Evolutionary conservation across 768 basidiomycete species (phyloP).

Genomic region (Suillus variegatus): DNA sequence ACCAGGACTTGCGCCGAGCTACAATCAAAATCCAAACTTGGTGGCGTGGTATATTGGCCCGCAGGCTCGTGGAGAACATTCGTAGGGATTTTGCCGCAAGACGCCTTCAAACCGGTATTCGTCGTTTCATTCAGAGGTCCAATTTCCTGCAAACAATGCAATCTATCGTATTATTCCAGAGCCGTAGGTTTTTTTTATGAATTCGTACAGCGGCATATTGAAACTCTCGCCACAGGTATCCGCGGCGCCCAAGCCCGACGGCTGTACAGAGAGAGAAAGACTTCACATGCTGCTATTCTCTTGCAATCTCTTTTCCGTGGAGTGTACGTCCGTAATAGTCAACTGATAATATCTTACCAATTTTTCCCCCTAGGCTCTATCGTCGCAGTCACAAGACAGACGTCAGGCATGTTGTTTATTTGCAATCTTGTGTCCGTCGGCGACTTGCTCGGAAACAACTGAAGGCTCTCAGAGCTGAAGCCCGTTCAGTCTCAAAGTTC

Average conservation of each 20-base stretch:
- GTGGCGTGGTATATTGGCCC: conserved; percentile 90
- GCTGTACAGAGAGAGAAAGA: conserved; percentile 56
- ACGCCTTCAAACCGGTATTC: conserved; percentile 70
- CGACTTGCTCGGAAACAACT: conserved; percentile 86
- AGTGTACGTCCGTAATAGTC: conserved; percentile 55
- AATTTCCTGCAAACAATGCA: conserved; percentile 62
- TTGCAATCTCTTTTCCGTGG: conserved; percentile 89
- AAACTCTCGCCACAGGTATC: conserved; percentile 47
- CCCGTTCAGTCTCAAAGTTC: conserved; percentile 96
- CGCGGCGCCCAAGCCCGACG: conserved; percentile 75
- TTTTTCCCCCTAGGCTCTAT: conserved; percentile 42
- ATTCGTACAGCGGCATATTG: neutral
- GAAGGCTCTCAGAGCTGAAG: conserved; percentile 82
- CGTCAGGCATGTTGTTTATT: conserved; percentile 71
- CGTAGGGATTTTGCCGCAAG: conserved; percentile 75
- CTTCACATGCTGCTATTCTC: conserved; percentile 59
- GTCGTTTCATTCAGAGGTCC: conserved; percentile 75
- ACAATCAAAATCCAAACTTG: conserved; percentile 90
- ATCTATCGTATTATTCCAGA: conserved; percentile 75
- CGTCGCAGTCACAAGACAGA: conserved; percentile 59
- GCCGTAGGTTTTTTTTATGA: conserved; percentile 60
- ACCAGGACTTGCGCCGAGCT: conserved; percentile 65
- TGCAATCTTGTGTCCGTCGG: conserved; percentile 92
- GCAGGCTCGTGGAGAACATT: conserved; percentile 65
- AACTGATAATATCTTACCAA: conserved; percentile 10